Evolutionary conservation across 306 rosid species (phyloP), one percentile per base, ranked within the genome.

Genomic region (Ceratonia siliqua): DNA sequence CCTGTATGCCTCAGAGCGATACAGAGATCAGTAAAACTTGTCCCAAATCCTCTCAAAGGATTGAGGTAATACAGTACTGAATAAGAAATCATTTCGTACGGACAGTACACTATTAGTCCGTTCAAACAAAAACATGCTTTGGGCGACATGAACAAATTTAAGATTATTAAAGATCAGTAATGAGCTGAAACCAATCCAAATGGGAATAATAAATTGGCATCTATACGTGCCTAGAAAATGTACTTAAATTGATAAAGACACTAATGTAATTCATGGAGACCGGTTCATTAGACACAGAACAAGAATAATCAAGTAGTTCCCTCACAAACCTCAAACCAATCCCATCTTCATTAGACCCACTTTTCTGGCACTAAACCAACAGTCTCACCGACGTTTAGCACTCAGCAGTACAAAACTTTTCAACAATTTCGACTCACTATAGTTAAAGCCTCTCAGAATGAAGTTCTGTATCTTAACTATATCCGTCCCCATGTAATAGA

Each of bases 41-140:
- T 81, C 78, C 50, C 77, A 56, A 75, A 76, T 80, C 83, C 63
- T 49, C 73, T 68, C 69, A 76, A 72, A 65, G 21, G 35, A 46
- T 66, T 20, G 33, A 43, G 36, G 65, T 5, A 30, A n/a, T 2
- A 28, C 10, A 20, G 68, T 67, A 68, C 83, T 70, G 13, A 6
- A 38, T 39, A 24, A 78, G 28, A 17, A 57, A 72, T 45, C 58
- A 33, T 20, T 72, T 52, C 74, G 91, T 82, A 83, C 87, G 90
- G 68, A 82, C 3, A 59, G 87, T 80, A 75, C 87, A 74, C 48
- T 68, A 38, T 73, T 21, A 65, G 54, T 58, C 56, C 67, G 35
- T 70, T 43, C 46, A 62, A 66, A 76, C 28, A 18, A 27, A 17
- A 59, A 35, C 12, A 48, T 67, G 53, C 48, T 77, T 42, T 64